Evolutionary conservation across 306 rosid genomes (phyloP).

Genomic region (Cucurbita moschata): DNA sequence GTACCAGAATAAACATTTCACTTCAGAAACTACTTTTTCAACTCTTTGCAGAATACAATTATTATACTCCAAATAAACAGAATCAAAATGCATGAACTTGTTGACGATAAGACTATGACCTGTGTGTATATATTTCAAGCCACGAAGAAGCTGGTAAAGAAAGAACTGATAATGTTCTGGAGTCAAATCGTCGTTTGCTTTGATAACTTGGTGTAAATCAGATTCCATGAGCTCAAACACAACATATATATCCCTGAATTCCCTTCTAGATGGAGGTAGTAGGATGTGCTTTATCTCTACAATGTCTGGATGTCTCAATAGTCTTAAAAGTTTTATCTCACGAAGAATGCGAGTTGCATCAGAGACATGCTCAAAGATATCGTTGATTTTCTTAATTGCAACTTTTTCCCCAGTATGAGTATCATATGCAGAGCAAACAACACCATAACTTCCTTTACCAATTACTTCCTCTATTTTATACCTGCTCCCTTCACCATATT

Average conservation of each 20-base stretch:
- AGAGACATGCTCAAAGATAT: conserved; percentile 95
- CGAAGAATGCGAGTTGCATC: conserved; percentile 99
- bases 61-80: conserved; percentile 6
- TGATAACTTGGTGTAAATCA: conserved; percentile 96
- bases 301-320: conserved; percentile 85
- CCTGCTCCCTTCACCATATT: conserved; percentile 96
- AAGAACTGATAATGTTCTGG: conserved; percentile 98
- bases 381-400: conserved; percentile 94
- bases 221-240: conserved; percentile 99
- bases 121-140: conserved; percentile 94
- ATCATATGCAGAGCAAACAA: conserved; percentile 96
- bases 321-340: conserved; percentile 95
- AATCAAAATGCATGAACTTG: neutral
- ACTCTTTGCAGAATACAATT: neutral
- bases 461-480: conserved; percentile 97
- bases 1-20: conserved; percentile 6
- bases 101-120: conserved; percentile 31
- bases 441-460: conserved; percentile 99
- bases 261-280: conserved; percentile 97
- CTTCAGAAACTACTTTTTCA: conserved; percentile 6
- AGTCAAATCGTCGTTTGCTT: conserved; percentile 97
- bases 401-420: conserved; percentile 86
- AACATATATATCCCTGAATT: conserved; percentile 94
- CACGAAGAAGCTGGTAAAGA: conserved; percentile 97
- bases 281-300: conserved; percentile 98